These are phyloP conservation scores for Amanita brunnescens DNA, from an alignment of 768 basidiomycete species.

Conservation along the genomic window DNA sequence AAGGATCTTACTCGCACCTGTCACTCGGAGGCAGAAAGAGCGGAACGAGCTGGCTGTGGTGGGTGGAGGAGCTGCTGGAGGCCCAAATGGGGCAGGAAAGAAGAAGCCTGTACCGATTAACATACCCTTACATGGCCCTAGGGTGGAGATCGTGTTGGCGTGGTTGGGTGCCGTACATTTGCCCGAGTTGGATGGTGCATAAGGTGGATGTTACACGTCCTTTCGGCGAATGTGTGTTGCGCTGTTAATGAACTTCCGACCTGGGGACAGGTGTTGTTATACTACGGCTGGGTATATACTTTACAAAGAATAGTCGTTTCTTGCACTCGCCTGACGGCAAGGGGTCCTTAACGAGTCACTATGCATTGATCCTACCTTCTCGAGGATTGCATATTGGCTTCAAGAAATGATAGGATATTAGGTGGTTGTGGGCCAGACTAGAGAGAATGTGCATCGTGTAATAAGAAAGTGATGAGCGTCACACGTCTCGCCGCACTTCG, in stretches of 20 bases:
- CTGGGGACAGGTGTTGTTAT: background rate
- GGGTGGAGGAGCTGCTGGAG: background rate
- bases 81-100: conserved; percentile 30
- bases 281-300: background rate
- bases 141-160: conserved; percentile 78
- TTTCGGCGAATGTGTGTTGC: background rate
- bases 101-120: conserved; percentile 63
- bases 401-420: too few species aligned
- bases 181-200: conserved; percentile 52
- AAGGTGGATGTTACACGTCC: background rate
- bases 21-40: conserved; percentile 53
- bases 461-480: too few species aligned
- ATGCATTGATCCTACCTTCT: background rate
- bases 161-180: conserved; percentile 81
- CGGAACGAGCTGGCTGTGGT: conserved; percentile 42
- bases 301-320: background rate
- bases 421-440: too few species aligned
- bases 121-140: conserved; percentile 78
- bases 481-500: too few species aligned
- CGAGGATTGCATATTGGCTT: too few species aligned
- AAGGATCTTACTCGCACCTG: conserved; percentile 67
- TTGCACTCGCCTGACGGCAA: background rate
- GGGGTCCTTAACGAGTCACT: too few species aligned
- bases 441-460: too few species aligned
- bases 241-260: background rate